Conservation (phyloP, 495 filamentous ascomycete genomes). For the Collariella sp. region DNA sequence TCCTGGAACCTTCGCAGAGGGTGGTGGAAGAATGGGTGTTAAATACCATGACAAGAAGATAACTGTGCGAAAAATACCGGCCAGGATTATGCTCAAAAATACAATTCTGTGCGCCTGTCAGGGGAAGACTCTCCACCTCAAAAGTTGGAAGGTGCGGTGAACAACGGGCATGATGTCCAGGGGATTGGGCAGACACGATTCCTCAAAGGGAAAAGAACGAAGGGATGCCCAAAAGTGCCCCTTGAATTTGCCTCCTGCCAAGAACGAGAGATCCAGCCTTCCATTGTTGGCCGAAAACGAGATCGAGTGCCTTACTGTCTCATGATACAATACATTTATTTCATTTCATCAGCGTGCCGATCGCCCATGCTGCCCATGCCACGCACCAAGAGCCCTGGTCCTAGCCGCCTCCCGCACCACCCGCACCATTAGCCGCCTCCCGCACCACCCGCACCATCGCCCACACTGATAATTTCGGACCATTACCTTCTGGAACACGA, state of each 20-base stretch:
- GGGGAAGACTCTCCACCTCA: no score
- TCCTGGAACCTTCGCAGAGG: no score
- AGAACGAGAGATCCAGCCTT: not conserved
- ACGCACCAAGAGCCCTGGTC: conserved; percentile 11
- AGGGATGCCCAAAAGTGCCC: not conserved
- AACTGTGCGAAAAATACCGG: no score
- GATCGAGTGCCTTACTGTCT: no score
- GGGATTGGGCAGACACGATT: not conserved
- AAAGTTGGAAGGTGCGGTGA: conserved; percentile 8
- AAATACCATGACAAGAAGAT: no score
- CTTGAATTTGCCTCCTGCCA: conserved; percentile 5
- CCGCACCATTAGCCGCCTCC: conserved; percentile 10
- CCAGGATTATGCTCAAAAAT: no score
- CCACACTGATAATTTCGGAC: conserved; percentile 26
- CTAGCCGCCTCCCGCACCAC: conserved; percentile 16
- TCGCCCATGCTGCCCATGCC: not conserved
- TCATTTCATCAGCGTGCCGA: no score
- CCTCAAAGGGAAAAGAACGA: not conserved
- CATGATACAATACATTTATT: not conserved
- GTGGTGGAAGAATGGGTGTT: no score
- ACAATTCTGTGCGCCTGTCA: no score
- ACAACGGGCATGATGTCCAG: no score
- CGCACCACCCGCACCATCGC: conserved; percentile 12
- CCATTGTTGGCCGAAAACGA: not conserved
- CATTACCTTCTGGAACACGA: conserved; percentile 22